phyloP scores from a whole-genome alignment of 257 asterid genomes.

The Solanum megistacrolobum region DNA sequence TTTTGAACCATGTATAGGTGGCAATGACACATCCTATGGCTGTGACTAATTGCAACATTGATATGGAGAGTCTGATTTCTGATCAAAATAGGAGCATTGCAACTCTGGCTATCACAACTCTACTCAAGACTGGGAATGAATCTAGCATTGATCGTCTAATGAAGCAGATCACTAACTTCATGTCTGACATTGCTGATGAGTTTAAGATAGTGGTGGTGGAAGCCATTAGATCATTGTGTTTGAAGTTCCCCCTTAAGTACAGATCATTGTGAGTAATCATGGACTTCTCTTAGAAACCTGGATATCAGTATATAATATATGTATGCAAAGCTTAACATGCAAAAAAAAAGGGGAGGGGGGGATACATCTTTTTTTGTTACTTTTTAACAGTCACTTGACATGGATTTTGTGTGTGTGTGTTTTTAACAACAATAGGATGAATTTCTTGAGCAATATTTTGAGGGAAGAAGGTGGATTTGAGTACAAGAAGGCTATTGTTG shows the following conservation, averaged over 20 bases:
- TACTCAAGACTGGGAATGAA: constrained; percentile 90
- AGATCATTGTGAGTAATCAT: constrained; percentile 72
- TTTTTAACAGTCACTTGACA: neutral
- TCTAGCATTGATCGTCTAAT: constrained; percentile 90
- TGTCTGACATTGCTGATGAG: constrained; percentile 98
- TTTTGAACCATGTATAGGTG: constrained; percentile 41
- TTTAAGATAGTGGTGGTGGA: constrained; percentile 96
- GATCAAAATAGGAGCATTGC: constrained; percentile 94
- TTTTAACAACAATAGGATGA: constrained; percentile 46
- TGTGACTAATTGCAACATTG: constrained; percentile 89
- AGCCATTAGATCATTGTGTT: constrained; percentile 85
- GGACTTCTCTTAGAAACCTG: constrained; percentile 1
- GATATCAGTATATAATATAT: constrained; percentile 3
- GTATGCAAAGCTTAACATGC: neutral
- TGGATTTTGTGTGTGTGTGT: neutral
- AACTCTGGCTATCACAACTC: constrained; percentile 87
- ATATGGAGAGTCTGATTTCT: constrained; percentile 94
- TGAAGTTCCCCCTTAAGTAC: constrained; percentile 90
- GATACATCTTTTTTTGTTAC: neutral
- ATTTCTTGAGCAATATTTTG: constrained; percentile 85
- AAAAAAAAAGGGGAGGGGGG: neutral
- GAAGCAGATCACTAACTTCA: constrained; percentile 89
- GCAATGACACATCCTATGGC: constrained; percentile 94
- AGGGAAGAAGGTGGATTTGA: constrained; percentile 98
- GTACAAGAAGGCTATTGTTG: constrained; percentile 90